A percentile compares a stretch with the other conserved stretches of the same genome.
Evolutionary conservation across 2,329 filamentous ascomycete species (phyloP).

Genomic region (Monosporascus sp.): DNA sequence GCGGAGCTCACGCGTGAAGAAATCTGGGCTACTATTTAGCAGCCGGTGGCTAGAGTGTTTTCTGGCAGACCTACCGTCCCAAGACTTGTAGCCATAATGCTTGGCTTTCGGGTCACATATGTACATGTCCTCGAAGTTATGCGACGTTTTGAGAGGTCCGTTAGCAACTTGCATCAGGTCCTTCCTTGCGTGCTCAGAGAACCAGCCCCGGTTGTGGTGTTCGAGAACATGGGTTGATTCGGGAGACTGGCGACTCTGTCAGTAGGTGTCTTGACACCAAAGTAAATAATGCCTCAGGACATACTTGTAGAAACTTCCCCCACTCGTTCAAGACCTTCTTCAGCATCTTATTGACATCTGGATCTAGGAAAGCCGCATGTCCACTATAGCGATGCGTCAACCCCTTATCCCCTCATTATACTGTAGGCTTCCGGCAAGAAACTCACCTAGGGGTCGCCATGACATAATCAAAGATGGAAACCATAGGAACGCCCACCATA

Average conservation of each 20-base stretch:
- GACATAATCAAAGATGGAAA: slow-evolving; percentile 49
- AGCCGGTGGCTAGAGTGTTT: neutral
- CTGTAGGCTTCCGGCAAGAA: too few relatives aligned
- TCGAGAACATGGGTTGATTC: slow-evolving; percentile 49
- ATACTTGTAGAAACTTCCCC: slow-evolving; percentile 48
- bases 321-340: slow-evolving; percentile 53
- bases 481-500: slow-evolving; percentile 50
- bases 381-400: slow-evolving; percentile 27
- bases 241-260: slow-evolving; percentile 32
- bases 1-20: slow-evolving; percentile 52
- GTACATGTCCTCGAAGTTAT: slow-evolving; percentile 56
- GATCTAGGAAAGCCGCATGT: slow-evolving; percentile 49
- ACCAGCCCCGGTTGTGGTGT: slow-evolving; percentile 45
- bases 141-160: slow-evolving; percentile 20
- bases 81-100: slow-evolving; percentile 52
- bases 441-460: slow-evolving; percentile 47
- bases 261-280: neutral
- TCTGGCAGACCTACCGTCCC: slow-evolving; percentile 41
- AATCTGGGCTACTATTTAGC: slow-evolving; percentile 27
- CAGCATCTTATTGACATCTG: slow-evolving; percentile 48
- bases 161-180: slow-evolving; percentile 36
- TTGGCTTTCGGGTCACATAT: slow-evolving; percentile 50
- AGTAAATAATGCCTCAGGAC: neutral
- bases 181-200: slow-evolving; percentile 41
- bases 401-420: too few relatives aligned